phyloP scores from a whole-genome alignment of 1,284 basidiomycete species.

The Cryptococcus maquisensis region DNA sequence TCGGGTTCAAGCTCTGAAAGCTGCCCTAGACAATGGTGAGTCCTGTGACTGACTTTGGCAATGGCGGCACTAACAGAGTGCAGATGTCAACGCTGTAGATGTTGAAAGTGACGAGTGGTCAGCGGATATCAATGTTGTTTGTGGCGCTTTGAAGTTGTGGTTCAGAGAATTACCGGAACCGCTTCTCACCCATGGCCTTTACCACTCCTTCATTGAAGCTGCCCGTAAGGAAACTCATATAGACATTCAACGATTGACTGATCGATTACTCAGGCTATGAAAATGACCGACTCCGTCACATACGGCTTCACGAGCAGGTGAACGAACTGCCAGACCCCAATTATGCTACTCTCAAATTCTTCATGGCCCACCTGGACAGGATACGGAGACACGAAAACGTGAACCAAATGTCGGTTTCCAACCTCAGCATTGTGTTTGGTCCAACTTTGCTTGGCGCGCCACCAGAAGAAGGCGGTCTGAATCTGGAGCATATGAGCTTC shows the following conservation, averaged over 20 bases:
- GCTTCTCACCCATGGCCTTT: slow-evolving; percentile 75
- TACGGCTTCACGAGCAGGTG: slow-evolving; percentile 90
- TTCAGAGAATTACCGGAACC: slow-evolving; percentile 94
- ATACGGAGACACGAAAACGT: slow-evolving; percentile 67
- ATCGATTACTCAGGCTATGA: slow-evolving; percentile 66
- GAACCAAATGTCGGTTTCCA: slow-evolving; percentile 92
- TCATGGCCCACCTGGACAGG: slow-evolving; percentile 90
- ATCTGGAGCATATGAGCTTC: slow-evolving; percentile 58
- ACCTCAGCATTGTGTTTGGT: slow-evolving; percentile 95
- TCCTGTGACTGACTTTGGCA: background rate
- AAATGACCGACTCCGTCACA: slow-evolving; percentile 87
- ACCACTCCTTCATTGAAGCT: slow-evolving; percentile 90
- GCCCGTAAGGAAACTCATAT: slow-evolving; percentile 62
- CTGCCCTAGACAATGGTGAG: slow-evolving; percentile 77
- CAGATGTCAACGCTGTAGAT: slow-evolving; percentile 80
- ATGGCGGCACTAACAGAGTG: background rate
- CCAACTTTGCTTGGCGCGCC: slow-evolving; percentile 79
- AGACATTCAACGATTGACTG: background rate
- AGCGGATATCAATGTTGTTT: slow-evolving; percentile 91
- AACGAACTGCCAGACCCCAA: slow-evolving; percentile 97
- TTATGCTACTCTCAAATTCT: slow-evolving; percentile 93
- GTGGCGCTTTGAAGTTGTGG: slow-evolving; percentile 93
- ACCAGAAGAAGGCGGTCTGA: slow-evolving; percentile 50
- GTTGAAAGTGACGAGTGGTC: slow-evolving; percentile 84
- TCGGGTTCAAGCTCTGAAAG: slow-evolving; percentile 78